phyloP scores from a whole-genome alignment of 306 rosid species.

The Cajanus cajan region DNA sequence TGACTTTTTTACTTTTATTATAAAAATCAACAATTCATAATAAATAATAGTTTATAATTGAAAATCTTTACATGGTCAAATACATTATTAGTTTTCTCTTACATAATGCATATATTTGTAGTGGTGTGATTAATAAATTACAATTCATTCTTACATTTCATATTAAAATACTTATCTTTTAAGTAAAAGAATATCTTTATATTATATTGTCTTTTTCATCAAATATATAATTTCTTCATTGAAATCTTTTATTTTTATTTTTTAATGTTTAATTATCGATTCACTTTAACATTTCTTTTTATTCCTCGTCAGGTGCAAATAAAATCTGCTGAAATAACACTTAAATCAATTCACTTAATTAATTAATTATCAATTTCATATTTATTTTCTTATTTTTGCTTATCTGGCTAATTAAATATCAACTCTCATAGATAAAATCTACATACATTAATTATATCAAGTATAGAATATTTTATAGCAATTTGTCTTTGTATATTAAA shows the following conservation, averaged over 20 bases:
- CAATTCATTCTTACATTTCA: neutral
- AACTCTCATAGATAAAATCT: neutral
- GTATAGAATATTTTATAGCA: neutral
- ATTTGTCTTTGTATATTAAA: neutral
- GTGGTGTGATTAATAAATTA: too few species aligned
- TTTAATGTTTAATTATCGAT: neutral
- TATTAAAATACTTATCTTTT: neutral
- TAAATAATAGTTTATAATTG: too few species aligned
- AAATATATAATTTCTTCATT: neutral
- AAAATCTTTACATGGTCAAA: too few species aligned
- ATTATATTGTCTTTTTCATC: neutral
- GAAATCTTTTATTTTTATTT: neutral
- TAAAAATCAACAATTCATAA: too few species aligned
- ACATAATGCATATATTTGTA: too few species aligned
- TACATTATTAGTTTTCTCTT: too few species aligned
- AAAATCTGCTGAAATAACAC: neutral
- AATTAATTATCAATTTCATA: neutral
- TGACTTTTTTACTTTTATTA: too few species aligned
- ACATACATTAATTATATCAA: neutral
- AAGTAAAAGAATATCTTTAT: neutral
- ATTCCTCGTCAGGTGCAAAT: neutral
- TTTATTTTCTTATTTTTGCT: neutral
- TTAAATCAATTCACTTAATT: neutral
- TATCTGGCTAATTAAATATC: neutral
- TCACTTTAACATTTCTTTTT: neutral